Evolutionary conservation across 768 basidiomycete species (phyloP).

Genomic region (Tylopilus plumbeoviolaceoides): DNA sequence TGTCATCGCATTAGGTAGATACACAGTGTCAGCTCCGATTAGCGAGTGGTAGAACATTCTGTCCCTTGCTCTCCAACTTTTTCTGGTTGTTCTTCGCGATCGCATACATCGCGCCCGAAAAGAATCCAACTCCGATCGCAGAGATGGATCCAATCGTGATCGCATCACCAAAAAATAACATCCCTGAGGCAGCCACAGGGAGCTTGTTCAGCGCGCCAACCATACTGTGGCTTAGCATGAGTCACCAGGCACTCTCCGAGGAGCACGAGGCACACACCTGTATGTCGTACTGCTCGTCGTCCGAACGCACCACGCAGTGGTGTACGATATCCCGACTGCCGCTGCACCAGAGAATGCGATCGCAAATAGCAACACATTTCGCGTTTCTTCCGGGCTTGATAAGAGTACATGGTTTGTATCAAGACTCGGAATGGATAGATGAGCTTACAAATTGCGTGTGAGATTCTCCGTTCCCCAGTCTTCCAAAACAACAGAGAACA

Average conservation of each 20-base stretch:
- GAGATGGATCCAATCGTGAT: slow-evolving; percentile 86
- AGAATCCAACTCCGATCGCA: slow-evolving; percentile 83
- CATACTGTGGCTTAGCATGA: slow-evolving; percentile 55
- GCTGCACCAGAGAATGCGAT: slow-evolving; percentile 97
- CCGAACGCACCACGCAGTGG: slow-evolving; percentile 97
- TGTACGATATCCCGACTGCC: slow-evolving; percentile 96
- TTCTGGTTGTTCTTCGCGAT: slow-evolving; percentile 94
- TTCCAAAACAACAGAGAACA: slow-evolving; percentile 82
- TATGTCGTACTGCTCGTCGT: slow-evolving; percentile 98
- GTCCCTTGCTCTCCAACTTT: slow-evolving; percentile 58
- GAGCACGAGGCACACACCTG: slow-evolving; percentile 47
- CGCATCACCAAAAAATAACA: slow-evolving; percentile 93
- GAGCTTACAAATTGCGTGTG: slow-evolving; percentile 81
- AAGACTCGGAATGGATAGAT: background rate
- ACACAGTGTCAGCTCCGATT: slow-evolving; percentile 40
- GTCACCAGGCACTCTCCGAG: background rate
- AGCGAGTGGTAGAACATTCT: slow-evolving; percentile 62
- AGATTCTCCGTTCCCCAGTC: slow-evolving; percentile 85
- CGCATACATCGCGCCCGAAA: slow-evolving; percentile 89
- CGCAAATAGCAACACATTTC: slow-evolving; percentile 73
- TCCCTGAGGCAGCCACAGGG: slow-evolving; percentile 97
- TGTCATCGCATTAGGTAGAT: background rate
- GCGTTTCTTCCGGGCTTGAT: slow-evolving; percentile 74
- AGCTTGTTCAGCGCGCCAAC: slow-evolving; percentile 97
- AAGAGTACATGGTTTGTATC: background rate